Evolutionary conservation across 768 basidiomycete species (phyloP).

Genomic region (Podaxis carcinomalis): DNA sequence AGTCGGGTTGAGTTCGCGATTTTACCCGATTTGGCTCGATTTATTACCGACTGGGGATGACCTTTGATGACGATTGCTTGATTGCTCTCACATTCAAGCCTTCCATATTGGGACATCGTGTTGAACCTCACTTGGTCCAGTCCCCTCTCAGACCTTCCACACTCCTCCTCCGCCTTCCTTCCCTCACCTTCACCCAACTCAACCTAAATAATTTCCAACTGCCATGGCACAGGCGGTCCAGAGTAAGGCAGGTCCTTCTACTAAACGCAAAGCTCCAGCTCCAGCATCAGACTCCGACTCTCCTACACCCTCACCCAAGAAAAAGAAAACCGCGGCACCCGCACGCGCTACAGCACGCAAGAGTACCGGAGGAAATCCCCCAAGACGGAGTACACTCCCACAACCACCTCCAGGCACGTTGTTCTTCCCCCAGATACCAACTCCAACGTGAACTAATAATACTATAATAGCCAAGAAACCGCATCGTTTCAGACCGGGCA

Average conservation of each 20-base stretch:
- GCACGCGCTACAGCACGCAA: constrained; percentile 67
- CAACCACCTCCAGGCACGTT: constrained; percentile 21
- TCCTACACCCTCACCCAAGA: constrained; percentile 47
- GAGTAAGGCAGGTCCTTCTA: constrained; percentile 36
- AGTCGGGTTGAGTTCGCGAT: too few species aligned
- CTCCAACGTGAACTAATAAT: neutral
- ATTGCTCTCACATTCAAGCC: neutral
- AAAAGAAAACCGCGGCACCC: constrained; percentile 27
- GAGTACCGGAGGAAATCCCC: constrained; percentile 69
- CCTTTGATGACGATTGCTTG: too few species aligned
- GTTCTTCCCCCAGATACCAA: neutral
- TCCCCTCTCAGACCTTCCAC: constrained; percentile 4
- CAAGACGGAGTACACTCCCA: constrained; percentile 29
- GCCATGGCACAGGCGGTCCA: constrained; percentile 71
- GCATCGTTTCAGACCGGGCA: constrained; percentile 83
- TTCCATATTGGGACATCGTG: constrained; percentile 2
- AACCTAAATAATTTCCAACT: neutral
- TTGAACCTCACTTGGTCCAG: constrained; percentile 6
- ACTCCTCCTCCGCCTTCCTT: constrained; percentile 5
- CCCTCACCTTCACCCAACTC: neutral
- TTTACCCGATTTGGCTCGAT: too few species aligned
- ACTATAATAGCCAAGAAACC: constrained; percentile 35
- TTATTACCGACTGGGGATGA: too few species aligned
- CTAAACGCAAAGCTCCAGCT: constrained; percentile 47
- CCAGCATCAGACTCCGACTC: constrained; percentile 38